These are phyloP conservation scores for Crassisporium funariophilum DNA, from an alignment of 768 basidiomycete species.

Conservation along the genomic window DNA sequence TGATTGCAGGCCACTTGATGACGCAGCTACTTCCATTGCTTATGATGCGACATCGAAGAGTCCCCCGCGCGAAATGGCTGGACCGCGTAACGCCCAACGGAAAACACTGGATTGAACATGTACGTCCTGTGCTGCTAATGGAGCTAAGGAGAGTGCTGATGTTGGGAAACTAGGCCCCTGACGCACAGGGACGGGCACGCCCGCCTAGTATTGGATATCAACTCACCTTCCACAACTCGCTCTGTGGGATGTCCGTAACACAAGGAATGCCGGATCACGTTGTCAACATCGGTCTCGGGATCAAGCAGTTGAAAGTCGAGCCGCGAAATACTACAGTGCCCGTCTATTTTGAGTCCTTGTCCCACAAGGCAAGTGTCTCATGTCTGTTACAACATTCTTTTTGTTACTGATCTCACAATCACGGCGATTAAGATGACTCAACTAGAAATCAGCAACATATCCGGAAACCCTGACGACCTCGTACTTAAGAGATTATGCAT, in stretches of 20 bases:
- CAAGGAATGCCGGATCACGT: constrained; percentile 44
- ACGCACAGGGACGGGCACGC: constrained; percentile 63
- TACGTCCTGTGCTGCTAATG: too few relatives aligned
- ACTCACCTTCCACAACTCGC: constrained; percentile 28
- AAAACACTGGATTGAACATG: constrained; percentile 86
- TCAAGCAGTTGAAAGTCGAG: constrained; percentile 67
- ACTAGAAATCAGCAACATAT: constrained; percentile 56
- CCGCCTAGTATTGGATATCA: constrained; percentile 83
- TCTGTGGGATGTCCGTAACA: constrained; percentile 29
- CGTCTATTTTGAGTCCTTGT: neutral
- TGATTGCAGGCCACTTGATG: constrained; percentile 60
- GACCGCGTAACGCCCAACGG: constrained; percentile 61
- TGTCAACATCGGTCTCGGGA: constrained; percentile 79
- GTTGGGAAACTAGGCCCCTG: constrained; percentile 42
- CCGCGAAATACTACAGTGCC: constrained; percentile 57
- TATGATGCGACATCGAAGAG: constrained; percentile 85
- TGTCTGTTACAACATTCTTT: constrained; percentile 1
- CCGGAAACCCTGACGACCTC: constrained; percentile 58
- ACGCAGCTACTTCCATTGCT: constrained; percentile 76
- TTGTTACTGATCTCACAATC: constrained; percentile 2
- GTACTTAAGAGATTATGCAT: constrained; percentile 76
- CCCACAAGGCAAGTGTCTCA: constrained; percentile 40
- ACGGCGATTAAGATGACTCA: constrained; percentile 22
- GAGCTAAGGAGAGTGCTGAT: too few relatives aligned
- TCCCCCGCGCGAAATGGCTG: constrained; percentile 74